Conservation (phyloP, 2,329 filamentous ascomycete species). For the Cladobotryum protrusum region DNA sequence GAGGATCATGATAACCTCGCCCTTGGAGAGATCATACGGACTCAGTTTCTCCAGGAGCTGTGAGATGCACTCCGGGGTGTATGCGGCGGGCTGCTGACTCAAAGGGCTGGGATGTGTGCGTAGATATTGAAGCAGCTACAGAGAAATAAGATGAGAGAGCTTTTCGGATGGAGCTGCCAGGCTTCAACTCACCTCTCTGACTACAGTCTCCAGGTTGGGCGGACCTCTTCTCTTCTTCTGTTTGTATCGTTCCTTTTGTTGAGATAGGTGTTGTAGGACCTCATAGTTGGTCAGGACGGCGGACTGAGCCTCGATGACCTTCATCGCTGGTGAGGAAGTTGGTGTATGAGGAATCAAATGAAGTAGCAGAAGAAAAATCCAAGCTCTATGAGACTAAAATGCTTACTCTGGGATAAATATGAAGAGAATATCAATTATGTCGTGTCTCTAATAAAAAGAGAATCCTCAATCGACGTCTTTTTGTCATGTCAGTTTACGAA, state of each 20-base stretch:
- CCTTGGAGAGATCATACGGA: constrained; percentile 57
- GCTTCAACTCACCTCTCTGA: constrained; percentile 53
- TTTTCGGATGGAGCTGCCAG: not conserved
- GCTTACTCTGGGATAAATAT: too few relatives aligned
- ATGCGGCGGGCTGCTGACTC: constrained; percentile 48
- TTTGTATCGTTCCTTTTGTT: constrained; percentile 49
- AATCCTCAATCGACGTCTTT: too few relatives aligned
- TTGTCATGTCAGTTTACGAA: too few relatives aligned
- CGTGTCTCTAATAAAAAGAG: too few relatives aligned
- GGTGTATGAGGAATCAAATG: not conserved
- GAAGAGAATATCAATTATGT: too few relatives aligned
- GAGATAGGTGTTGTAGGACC: constrained; percentile 59
- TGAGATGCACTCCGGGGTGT: constrained; percentile 45
- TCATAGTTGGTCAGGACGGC: constrained; percentile 68
- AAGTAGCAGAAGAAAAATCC: too few relatives aligned
- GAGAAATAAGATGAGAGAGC: not conserved
- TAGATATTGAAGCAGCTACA: constrained; percentile 56
- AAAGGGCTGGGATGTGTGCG: constrained; percentile 49
- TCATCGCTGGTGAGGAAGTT: constrained; percentile 38
- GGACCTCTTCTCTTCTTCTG: constrained; percentile 45
- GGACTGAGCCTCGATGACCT: constrained; percentile 65
- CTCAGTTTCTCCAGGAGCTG: constrained; percentile 50
- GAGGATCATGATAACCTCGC: constrained; percentile 61
- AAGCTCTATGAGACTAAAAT: too few relatives aligned
- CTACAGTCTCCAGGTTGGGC: constrained; percentile 53